Percentiles rank a stretch among this genome's conserved stretches.
phyloP scores from a whole-genome alignment of 257 asterid species.

The Ajuga chamaepitys region DNA sequence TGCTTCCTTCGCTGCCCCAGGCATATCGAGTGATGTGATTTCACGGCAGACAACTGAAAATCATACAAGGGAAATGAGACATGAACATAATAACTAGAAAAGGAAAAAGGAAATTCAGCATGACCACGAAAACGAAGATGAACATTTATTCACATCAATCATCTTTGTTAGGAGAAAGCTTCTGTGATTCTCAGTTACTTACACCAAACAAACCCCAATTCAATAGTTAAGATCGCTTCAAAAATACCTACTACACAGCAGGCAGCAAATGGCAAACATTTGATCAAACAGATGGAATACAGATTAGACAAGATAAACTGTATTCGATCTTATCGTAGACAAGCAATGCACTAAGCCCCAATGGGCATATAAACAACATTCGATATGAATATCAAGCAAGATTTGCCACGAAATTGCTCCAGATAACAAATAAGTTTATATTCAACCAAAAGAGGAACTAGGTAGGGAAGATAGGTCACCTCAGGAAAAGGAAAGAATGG shows the following conservation, averaged over 20 bases:
- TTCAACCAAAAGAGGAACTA: slow-evolving; percentile 10
- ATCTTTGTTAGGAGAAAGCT: background rate
- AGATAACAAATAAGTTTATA: slow-evolving; percentile 9
- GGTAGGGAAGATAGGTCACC: slow-evolving; percentile 22
- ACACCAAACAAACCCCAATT: slow-evolving; percentile 31
- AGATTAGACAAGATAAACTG: background rate
- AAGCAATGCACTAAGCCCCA: slow-evolving; percentile 5
- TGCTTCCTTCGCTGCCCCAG: slow-evolving; percentile 37
- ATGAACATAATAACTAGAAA: background rate
- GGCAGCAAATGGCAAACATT: slow-evolving; percentile 7
- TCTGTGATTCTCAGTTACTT: slow-evolving; percentile 15
- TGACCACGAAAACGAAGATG: background rate
- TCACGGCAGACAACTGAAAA: slow-evolving; percentile 28
- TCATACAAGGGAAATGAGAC: slow-evolving; percentile 5
- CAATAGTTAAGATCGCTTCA: slow-evolving; percentile 22
- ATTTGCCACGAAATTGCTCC: slow-evolving; percentile 13
- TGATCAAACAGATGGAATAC: slow-evolving; percentile 13
- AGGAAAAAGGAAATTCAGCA: background rate
- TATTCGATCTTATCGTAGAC: background rate
- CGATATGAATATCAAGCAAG: slow-evolving; percentile 17
- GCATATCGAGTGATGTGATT: slow-evolving; percentile 32
- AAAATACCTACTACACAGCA: slow-evolving; percentile 11
- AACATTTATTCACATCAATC: background rate
- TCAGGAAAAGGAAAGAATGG: slow-evolving; percentile 11
- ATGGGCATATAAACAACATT: slow-evolving; percentile 15